Base-by-base conservation (phyloP, 2,329 filamentous ascomycete species). In the Blastomyces gilchristii region DNA sequence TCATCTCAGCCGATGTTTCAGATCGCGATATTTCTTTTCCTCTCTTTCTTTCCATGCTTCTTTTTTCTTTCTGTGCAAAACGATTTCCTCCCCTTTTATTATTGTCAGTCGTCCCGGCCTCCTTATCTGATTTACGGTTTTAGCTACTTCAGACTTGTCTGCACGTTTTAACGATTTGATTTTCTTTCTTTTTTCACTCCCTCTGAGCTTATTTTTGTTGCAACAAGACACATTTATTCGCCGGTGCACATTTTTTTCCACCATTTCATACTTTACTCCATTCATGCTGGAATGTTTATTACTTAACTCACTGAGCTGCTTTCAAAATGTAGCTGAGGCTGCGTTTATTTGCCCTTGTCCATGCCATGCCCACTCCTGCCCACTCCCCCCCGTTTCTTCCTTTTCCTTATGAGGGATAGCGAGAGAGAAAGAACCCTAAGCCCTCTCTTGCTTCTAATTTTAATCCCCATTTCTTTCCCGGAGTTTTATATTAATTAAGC, bases 241-340 rank as follows among this genome's bases (percentile, higher is more conserved):
- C 54, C n/a, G 54, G 54, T 57, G 54, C 54, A 57, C 54, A 41
- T 43, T 39, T 43, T 39, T 34, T 14, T n/a, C 37, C 22, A 3
- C 49, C 25, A 50, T 50, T 43, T 57, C 54, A 37, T 54, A 31
- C 25, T 57, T 39, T n/a, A n/a, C 18, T 43, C n/a, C 3, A 50
- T 50, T 28, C 22, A 39, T 43, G 54, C 37, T 57, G 54, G 37
- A 57, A 50, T 57, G 54, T 57, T 57, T 57, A 57, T 41, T 57
- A 22, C 37, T 37, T 34, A 18, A 7, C 18, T 45, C 16, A 47
- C n/a, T 22, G 45, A 47, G n/a, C 22, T 50, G 22, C 49, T 50
- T 11, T 43, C 16, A 50, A 50, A 49, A 14, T 5, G 14, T 28
- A 28, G 25, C 22, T 50, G 22, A 11, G 22, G 22, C 22, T 28